Conservation (phyloP, 352 stramenopile species). For the Pythium monospermum region DNA sequence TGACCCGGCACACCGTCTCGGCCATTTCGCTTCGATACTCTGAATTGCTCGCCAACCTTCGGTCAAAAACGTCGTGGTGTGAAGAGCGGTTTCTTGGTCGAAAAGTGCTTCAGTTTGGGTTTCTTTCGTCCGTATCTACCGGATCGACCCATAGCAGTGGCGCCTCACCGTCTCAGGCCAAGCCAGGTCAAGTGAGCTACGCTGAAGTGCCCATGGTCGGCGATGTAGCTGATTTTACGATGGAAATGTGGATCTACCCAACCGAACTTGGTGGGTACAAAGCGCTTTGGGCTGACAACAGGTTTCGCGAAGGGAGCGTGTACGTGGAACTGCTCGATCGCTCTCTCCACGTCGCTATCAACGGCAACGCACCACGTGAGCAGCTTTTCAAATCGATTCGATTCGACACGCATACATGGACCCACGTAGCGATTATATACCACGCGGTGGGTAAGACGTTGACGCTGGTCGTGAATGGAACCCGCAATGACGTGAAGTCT, state of each 20-base stretch:
- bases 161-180: conserved; percentile 20
- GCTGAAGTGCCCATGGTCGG: conserved; percentile 61
- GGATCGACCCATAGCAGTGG: conserved; percentile 12
- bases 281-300: conserved; percentile 71
- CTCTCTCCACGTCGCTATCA: conserved; percentile 62
- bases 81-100: conserved; percentile 25
- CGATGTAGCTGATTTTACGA: conserved; percentile 55
- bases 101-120: conserved; percentile 71
- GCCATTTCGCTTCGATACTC: conserved; percentile 73
- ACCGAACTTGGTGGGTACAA: conserved; percentile 56
- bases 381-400: conserved; percentile 48
- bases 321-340: conserved; percentile 71
- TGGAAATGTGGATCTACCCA: conserved; percentile 81
- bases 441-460: conserved; percentile 19
- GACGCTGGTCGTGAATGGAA: conserved; percentile 56
- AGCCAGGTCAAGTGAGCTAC: conserved; percentile 56
- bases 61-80: conserved; percentile 52
- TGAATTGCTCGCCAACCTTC: conserved; percentile 56
- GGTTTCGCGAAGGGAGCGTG: conserved; percentile 57
- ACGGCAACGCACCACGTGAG: conserved; percentile 67
- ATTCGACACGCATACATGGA: conserved; percentile 65
- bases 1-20: conserved; percentile 55
- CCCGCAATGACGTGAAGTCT: conserved; percentile 21
- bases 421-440: conserved; percentile 63
- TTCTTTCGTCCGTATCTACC: conserved; percentile 20